Evolutionary conservation across 2,329 filamentous ascomycete genomes (phyloP), one percentile per base, ranked within the genome.

Genomic region (Ilyonectria robusta): DNA sequence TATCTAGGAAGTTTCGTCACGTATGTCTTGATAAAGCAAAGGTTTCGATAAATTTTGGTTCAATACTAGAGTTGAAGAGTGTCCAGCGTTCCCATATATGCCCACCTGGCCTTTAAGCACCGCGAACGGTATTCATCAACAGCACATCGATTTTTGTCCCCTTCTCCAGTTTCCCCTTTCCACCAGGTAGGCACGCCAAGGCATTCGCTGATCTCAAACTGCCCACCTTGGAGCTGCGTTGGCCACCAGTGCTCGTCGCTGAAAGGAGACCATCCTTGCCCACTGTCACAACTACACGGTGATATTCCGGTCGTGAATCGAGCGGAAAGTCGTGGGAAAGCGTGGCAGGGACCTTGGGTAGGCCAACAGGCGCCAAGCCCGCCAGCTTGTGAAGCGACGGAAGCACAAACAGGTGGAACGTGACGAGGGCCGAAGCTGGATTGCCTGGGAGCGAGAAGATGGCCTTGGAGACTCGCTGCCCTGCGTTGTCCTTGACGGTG

Each of bases 401-500:
- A 11, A 99, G 85, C 9, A 98, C 94, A 80, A 99, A 98, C 2
- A 99, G 88, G 77, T 98, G 93, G 75, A 97, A 94, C 0, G 95
- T 97, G 10, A 98, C 96, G 2, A 98, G 86, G 0, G 96, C 95
- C 2, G 93, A 96, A 2, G 95, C 96, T 0, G 96, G 96, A 78
- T 99, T 99, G 0, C 96, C 96, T 0, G 96, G 96, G 0, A 99
- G 86, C 0, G 94, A 93, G 82, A 99, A 99, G 71, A 99, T 89
- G 65, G 92, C 86, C 77, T 93, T 94, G 1, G 83, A 83, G 26
- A 89, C 80, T 51, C 90, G 86, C 46, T 88, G 83, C 21, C 90
- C 89, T 2, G 75, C 77, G 68, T 88, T 87, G 66, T 88, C 84
- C 79, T 91, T 91, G 44, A 88, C 84, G 1, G 93, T 91, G 0